A percentile compares a stretch with the other conserved stretches of the same genome.
Evolutionary conservation across 2,329 filamentous ascomycete species (phyloP).

Genomic region (Talaromyces sp.): DNA sequence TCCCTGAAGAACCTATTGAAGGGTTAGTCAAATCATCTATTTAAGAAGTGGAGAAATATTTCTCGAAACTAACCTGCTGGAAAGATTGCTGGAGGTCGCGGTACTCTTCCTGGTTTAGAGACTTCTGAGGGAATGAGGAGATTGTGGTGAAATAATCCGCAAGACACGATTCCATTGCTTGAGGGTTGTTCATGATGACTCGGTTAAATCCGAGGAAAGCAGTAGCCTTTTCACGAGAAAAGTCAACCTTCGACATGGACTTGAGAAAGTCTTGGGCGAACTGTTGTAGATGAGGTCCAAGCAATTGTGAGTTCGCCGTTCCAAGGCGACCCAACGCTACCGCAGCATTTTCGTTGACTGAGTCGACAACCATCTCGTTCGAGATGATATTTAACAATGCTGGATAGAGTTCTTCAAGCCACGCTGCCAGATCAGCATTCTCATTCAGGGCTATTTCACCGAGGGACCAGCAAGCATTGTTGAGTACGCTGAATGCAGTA

Average conservation of each 20-base stretch:
- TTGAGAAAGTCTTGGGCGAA: constrained; percentile 80
- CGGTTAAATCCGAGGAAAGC: constrained; percentile 87
- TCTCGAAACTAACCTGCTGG: constrained; percentile 59
- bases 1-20: constrained; percentile 38
- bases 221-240: constrained; percentile 89
- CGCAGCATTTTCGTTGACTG: constrained; percentile 87
- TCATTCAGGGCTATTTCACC: constrained; percentile 86
- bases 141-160: constrained; percentile 79
- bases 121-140: constrained; percentile 63
- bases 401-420: constrained; percentile 70
- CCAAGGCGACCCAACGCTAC: constrained; percentile 88
- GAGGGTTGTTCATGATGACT: constrained; percentile 78
- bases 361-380: constrained; percentile 78
- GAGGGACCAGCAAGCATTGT: constrained; percentile 96
- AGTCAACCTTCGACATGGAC: constrained; percentile 77
- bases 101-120: constrained; percentile 57
- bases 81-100: constrained; percentile 65
- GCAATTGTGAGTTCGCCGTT: constrained; percentile 66
- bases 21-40: constrained; percentile 5
- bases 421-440: constrained; percentile 67
- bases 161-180: constrained; percentile 84
- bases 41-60: not conserved
- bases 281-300: constrained; percentile 72
- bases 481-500: constrained; percentile 84
- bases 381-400: constrained; percentile 77